These are phyloP conservation scores for Penicillium brasilianum DNA, from an alignment of 2,329 filamentous ascomycete genomes.

Conservation along the genomic window DNA sequence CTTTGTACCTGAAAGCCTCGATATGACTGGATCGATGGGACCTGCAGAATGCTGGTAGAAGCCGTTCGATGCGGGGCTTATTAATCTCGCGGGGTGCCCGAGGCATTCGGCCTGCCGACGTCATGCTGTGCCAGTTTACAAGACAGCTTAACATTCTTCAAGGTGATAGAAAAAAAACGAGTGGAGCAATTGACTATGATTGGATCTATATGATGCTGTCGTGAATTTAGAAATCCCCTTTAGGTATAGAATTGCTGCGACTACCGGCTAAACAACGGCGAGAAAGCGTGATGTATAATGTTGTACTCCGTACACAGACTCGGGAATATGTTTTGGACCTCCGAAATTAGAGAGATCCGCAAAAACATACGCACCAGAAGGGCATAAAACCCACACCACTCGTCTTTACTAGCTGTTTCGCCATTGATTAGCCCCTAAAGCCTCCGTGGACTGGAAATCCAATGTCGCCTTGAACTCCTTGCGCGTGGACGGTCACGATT, in stretches of 20 bases:
- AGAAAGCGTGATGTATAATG: too few species aligned
- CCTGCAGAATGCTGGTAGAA: slow-evolving; percentile 3
- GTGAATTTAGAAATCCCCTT: too few species aligned
- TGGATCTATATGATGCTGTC: neutral
- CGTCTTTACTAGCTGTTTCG: too few species aligned
- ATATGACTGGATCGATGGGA: slow-evolving; percentile 3
- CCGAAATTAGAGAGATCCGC: too few species aligned
- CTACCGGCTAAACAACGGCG: too few species aligned
- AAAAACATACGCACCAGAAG: too few species aligned
- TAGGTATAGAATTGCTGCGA: too few species aligned
- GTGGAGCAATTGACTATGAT: neutral
- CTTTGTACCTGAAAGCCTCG: neutral
- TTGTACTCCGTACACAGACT: too few species aligned
- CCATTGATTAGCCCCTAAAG: neutral
- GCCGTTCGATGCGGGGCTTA: slow-evolving; percentile 26
- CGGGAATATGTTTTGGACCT: too few species aligned
- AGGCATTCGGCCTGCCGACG: neutral
- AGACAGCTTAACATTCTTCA: neutral
- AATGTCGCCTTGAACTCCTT: neutral
- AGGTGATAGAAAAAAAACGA: neutral
- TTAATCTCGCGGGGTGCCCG: slow-evolving; percentile 20
- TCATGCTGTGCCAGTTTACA: slow-evolving; percentile 1
- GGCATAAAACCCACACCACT: too few species aligned
- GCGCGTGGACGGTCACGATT: neutral
- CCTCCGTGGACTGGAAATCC: neutral